These are phyloP conservation scores for Opeltia flavorubescens DNA, from an alignment of 495 filamentous ascomycete genomes.

Conservation along the genomic window DNA sequence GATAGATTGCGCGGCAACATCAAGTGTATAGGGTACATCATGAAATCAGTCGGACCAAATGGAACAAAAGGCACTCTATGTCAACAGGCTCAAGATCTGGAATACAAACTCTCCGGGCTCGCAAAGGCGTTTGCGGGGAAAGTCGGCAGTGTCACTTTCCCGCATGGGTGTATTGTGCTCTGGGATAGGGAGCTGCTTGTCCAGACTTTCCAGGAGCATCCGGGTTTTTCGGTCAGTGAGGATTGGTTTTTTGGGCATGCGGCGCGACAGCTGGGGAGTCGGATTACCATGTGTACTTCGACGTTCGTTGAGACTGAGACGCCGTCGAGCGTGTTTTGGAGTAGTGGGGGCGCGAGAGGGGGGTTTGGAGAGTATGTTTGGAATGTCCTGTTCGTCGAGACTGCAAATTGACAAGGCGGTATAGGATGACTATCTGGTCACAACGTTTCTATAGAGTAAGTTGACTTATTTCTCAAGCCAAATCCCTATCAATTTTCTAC, in stretches of 20 bases:
- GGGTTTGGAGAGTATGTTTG: constrained; percentile 29
- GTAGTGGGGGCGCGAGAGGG: constrained; percentile 24
- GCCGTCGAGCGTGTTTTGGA: constrained; percentile 27
- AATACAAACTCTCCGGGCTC: constrained; percentile 31
- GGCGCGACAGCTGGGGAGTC: constrained; percentile 28
- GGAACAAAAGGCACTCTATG: constrained; percentile 23
- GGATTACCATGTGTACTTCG: constrained; percentile 34
- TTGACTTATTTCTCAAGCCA: too few species aligned
- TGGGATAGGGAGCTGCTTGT: constrained; percentile 29
- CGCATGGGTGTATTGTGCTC: constrained; percentile 31
- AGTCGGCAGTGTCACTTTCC: constrained; percentile 29
- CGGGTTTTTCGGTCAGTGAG: constrained; percentile 30
- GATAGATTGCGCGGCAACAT: constrained; percentile 25
- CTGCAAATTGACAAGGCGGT: background rate
- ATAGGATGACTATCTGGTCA: constrained; percentile 31
- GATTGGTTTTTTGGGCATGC: constrained; percentile 36
- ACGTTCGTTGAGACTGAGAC: constrained; percentile 37
- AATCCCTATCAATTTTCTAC: too few species aligned
- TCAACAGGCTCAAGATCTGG: constrained; percentile 33
- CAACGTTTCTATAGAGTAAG: constrained; percentile 28
- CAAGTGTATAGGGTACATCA: constrained; percentile 31
- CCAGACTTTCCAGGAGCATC: constrained; percentile 29
- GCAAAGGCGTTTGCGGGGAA: constrained; percentile 26
- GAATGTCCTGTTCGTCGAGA: background rate
- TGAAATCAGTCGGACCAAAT: constrained; percentile 26